Evolutionary conservation across 1,284 basidiomycete genomes (phyloP).

Genomic region (Porodaedalea pini): DNA sequence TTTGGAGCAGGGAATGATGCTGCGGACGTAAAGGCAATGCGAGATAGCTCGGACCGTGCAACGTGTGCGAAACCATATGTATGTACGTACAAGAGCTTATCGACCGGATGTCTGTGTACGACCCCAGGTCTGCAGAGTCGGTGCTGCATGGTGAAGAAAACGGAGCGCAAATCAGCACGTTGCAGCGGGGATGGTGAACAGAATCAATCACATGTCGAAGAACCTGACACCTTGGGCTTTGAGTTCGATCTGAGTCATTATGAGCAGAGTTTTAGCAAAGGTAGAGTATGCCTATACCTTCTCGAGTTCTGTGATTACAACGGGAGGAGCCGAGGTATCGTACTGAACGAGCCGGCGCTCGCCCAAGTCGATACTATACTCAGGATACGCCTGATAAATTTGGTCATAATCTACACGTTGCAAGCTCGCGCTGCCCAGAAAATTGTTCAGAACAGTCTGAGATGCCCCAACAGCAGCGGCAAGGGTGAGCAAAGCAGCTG

Average conservation of each 20-base stretch:
- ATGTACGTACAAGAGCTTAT: constrained; percentile 37
- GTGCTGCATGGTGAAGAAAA: constrained; percentile 48
- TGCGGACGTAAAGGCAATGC: constrained; percentile 25
- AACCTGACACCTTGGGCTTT: constrained; percentile 75
- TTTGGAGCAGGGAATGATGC: constrained; percentile 57
- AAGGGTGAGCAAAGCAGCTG: constrained; percentile 8
- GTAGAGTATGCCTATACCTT: constrained; percentile 48
- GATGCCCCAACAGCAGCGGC: constrained; percentile 14
- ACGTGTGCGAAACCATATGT: neutral
- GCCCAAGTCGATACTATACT: constrained; percentile 61
- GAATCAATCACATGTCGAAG: constrained; percentile 76
- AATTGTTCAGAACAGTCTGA: constrained; percentile 23
- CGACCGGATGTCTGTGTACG: constrained; percentile 38
- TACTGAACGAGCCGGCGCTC: constrained; percentile 74
- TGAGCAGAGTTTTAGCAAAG: neutral
- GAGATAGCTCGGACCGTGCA: neutral
- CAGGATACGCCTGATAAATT: constrained; percentile 31
- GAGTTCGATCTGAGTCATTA: constrained; percentile 57
- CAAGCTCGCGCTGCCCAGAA: neutral
- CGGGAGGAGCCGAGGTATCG: constrained; percentile 55
- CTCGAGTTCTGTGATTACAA: constrained; percentile 80
- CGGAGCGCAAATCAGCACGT: constrained; percentile 21
- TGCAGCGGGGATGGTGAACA: constrained; percentile 19
- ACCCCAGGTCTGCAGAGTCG: constrained; percentile 61
- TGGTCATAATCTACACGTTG: constrained; percentile 17